phyloP scores from a whole-genome alignment of 371 early-diverging fungal genomes.

The Zychaea mexicana region DNA sequence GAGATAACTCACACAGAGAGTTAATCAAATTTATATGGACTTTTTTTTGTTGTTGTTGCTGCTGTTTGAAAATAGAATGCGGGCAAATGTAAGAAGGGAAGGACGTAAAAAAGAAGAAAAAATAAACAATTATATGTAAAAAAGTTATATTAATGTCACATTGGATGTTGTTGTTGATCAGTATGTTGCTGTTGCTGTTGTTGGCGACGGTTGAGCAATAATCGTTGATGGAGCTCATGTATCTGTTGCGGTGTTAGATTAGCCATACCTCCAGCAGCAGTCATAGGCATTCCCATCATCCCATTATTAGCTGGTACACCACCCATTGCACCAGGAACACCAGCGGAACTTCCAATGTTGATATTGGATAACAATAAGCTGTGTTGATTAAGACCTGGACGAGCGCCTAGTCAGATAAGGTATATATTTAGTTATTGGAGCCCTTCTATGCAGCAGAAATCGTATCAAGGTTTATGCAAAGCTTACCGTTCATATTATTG shows the following conservation, averaged over 20 bases:
- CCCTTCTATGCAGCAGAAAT: too few relatives aligned
- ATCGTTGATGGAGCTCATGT: neutral
- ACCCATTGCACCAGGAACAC: conserved; percentile 15
- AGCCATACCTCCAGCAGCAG: conserved; percentile 12
- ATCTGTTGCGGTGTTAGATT: neutral
- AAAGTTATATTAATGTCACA: neutral
- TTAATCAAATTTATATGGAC: neutral
- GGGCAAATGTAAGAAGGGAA: conserved; percentile 32
- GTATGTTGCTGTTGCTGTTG: conserved; percentile 10
- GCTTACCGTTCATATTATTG: conserved; percentile 7
- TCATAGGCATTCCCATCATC: conserved; percentile 26
- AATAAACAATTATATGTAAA: neutral
- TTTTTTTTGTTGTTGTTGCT: neutral
- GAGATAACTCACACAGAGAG: neutral
- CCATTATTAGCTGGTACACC: conserved; percentile 14
- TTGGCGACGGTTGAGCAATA: neutral
- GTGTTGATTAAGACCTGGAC: conserved; percentile 38
- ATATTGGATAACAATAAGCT: conserved; percentile 46
- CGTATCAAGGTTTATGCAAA: too few relatives aligned
- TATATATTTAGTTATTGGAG: neutral
- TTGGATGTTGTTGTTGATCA: neutral
- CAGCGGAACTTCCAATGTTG: conserved; percentile 28
- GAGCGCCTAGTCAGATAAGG: conserved; percentile 8
- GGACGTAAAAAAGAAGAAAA: neutral
- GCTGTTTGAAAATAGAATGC: too few relatives aligned